phyloP scores from a whole-genome alignment of 306 rosid species.

The Hippophae gyantsensis region DNA sequence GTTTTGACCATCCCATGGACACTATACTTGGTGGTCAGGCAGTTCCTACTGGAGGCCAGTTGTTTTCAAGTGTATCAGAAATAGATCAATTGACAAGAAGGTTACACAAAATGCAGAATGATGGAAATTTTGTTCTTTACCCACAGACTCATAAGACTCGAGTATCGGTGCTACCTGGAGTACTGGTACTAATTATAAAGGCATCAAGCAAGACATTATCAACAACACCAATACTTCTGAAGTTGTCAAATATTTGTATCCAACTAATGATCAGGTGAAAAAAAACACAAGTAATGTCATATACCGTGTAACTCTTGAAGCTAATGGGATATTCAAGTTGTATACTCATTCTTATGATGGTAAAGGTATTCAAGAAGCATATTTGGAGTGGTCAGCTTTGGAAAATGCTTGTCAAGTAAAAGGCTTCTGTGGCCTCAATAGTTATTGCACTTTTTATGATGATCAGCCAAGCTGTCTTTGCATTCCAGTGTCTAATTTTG shows the following conservation, averaged over 20 bases:
- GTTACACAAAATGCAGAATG: constrained; percentile 9
- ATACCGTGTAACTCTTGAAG: constrained; percentile 10
- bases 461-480: constrained; percentile 1
- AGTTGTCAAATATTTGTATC: fast-evolving
- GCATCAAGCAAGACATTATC: not conserved
- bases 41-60: not conserved
- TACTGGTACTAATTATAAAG: fast-evolving
- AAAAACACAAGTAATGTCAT: not conserved
- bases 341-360: constrained; percentile 1
- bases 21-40: constrained; percentile 12
- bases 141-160: not conserved
- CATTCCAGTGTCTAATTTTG: constrained; percentile 14
- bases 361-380: not conserved
- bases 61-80: constrained; percentile 7
- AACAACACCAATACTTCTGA: not conserved
- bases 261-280: no score
- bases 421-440: constrained; percentile 18
- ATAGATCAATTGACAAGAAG: constrained; percentile 3
- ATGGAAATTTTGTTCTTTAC: constrained; percentile 14
- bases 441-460: constrained; percentile 11
- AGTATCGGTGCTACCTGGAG: not conserved
- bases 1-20: constrained; percentile 13
- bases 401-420: constrained; percentile 1
- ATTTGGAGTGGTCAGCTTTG: not conserved
- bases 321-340: constrained; percentile 7